Evolutionary conservation across 2,329 filamentous ascomycete genomes (phyloP), one percentile per base, ranked within the genome.

Genomic region (Stagonosporopsis cucurbitacearum): DNA sequence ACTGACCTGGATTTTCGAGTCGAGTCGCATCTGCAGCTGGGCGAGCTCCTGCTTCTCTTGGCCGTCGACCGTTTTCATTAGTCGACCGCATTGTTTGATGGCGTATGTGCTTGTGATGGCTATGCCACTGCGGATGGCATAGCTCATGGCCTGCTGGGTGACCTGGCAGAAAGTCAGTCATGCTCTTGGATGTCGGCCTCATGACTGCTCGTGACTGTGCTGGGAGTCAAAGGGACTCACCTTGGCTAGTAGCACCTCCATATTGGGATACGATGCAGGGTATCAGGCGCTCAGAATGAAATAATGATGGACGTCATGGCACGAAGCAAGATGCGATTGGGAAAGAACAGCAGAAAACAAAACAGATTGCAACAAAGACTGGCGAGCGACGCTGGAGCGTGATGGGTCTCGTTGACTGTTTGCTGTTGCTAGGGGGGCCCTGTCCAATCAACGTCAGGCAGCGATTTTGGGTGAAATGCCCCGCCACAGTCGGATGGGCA

Each of bases 71-170:
- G 84, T 83, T 76, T 89, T 91, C 55, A 96, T 80, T 12, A 97
- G 79, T 37, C 89, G 86, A 1, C 88, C 86, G 54, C 90, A 92
- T 75, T 96, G 92, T 54, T 86, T 86, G 60, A 96, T 82, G n/a
- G 92, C 91, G 78, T 92, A 96, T 35, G 84, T 86, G 48, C 91
- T 92, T 2, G 93, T 96, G 63, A 96, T 84, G 44, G 90, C 87
- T 63, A 98, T 88, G 45, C 92, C 92, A 17, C 92, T 80, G 76
- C 90, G 83, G 68, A 97, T 93, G 72, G 92, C 92, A 84, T 95
- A 96, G 78, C 92, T 96, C 84, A 96, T 88, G 45, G 91, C 91
- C 78, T 96, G 91, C 65, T 88, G 84, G 55, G 87, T 89, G 64
- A 87, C 78, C 85, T 87, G 59, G 49, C 46, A n/a, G 19, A 6